Conservation (phyloP, 768 basidiomycete genomes). For the Omphalotus guepiniiformis region DNA sequence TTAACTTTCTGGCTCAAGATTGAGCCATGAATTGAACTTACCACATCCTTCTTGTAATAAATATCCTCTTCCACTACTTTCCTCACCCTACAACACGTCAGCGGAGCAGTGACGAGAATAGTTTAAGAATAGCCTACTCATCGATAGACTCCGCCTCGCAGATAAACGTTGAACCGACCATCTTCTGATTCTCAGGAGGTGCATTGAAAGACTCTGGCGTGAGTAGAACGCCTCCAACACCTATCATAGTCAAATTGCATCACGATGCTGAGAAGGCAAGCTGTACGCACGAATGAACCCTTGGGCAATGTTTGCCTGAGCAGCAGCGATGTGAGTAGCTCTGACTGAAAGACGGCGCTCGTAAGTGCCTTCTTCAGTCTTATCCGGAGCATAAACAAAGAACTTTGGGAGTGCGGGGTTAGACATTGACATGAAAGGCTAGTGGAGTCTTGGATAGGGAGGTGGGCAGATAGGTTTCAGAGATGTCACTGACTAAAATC, state of each 20-base stretch:
- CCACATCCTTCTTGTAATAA: conserved; percentile 36
- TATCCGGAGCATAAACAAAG: conserved; percentile 66
- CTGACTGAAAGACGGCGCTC: conserved; percentile 56
- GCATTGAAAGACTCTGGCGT: conserved; percentile 51
- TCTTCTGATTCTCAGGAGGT: conserved; percentile 44
- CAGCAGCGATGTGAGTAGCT: conserved; percentile 43
- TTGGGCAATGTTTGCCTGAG: conserved; percentile 33
- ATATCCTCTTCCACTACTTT: conserved; percentile 29
- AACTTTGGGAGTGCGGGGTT: conserved; percentile 28
- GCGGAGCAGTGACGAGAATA: conserved; percentile 30
- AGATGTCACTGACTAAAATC: no score
- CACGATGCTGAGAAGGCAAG: not conserved
- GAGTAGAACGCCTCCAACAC: conserved; percentile 53
- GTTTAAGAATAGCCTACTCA: conserved; percentile 16
- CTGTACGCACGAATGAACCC: conserved; percentile 48
- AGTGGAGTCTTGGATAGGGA: no score
- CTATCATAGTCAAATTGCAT: no score
- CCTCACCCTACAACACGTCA: conserved; percentile 38
- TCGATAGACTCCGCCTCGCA: conserved; percentile 52
- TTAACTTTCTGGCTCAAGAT: not conserved
- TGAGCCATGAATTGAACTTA: conserved; percentile 18
- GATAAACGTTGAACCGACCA: conserved; percentile 58
- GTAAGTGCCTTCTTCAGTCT: conserved; percentile 52
- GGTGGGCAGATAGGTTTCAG: no score
- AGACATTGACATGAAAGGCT: conserved; percentile 14